phyloP scores from a whole-genome alignment of 1,284 basidiomycete species.

The Puccinia sorghi region DNA sequence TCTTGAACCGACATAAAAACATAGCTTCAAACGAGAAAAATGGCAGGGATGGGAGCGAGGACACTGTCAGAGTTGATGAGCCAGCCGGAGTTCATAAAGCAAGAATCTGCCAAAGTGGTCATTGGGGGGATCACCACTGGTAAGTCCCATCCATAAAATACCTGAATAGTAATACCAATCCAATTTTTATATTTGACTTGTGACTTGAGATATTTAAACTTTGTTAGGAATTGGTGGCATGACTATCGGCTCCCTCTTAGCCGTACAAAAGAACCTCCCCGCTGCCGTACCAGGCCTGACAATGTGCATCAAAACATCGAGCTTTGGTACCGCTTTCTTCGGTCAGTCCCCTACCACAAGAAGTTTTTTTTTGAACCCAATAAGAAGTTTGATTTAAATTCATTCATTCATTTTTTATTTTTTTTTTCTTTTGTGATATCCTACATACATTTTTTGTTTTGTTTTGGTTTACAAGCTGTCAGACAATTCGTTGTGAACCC shows the following conservation, averaged over 20 bases:
- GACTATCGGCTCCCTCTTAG: constrained; percentile 29
- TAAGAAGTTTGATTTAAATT: background rate
- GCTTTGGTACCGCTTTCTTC: constrained; percentile 30
- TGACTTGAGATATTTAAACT: background rate
- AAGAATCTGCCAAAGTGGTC: constrained; percentile 24
- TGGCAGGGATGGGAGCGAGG: background rate
- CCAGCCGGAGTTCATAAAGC: background rate
- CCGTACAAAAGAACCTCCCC: constrained; percentile 14
- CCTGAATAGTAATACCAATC: background rate
- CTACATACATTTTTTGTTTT: background rate
- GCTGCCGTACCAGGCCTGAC: constrained; percentile 5
- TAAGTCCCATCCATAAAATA: background rate
- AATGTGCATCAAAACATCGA: constrained; percentile 20
- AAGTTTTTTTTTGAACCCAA: background rate
- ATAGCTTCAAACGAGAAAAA: background rate
- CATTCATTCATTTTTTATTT: background rate
- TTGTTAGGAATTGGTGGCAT: constrained; percentile 15
- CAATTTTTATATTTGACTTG: background rate
- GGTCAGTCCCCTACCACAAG: background rate
- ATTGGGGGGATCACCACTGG: constrained; percentile 24
- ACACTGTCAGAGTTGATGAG: background rate
- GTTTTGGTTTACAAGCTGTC: background rate
- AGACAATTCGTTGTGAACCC: constrained; percentile 31
- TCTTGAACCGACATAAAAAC: too few relatives aligned
- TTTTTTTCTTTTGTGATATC: background rate